Conservation (phyloP, 768 basidiomycete species). For the Kondoa malvinella region DNA sequence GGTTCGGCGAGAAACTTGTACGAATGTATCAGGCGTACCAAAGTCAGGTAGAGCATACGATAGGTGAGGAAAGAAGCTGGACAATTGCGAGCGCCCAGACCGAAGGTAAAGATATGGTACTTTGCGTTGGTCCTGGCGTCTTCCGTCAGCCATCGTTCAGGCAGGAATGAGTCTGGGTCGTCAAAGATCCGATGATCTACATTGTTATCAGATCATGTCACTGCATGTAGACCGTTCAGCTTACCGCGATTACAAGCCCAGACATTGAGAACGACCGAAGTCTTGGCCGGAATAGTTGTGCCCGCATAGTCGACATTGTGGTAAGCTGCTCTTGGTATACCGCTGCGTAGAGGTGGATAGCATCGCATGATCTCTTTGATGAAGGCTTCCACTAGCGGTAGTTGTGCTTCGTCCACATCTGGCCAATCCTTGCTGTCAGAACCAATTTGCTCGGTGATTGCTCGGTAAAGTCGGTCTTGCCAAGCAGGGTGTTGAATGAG, state of each 20-base stretch:
- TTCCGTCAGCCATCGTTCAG: too few relatives aligned
- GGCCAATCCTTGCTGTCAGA: neutral
- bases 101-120: too few relatives aligned
- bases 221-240: too few relatives aligned
- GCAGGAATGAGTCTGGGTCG: too few relatives aligned
- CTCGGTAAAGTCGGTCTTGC: slow-evolving; percentile 5
- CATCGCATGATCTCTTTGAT: slow-evolving; percentile 8
- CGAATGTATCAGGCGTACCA: too few relatives aligned
- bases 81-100: too few relatives aligned
- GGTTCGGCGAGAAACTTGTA: too few relatives aligned
- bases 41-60: too few relatives aligned
- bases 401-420: slow-evolving; percentile 1
- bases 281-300: neutral
- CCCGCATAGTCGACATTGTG: slow-evolving; percentile 2
- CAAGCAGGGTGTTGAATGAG: slow-evolving; percentile 3
- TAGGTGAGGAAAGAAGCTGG: too few relatives aligned
- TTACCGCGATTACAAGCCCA: slow-evolving; percentile 10
- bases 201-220: too few relatives aligned
- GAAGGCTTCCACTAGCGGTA: slow-evolving; percentile 3
- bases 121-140: too few relatives aligned
- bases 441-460: neutral
- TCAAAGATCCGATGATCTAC: too few relatives aligned
- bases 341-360: slow-evolving; percentile 3
- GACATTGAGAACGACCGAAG: slow-evolving; percentile 2
- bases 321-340: slow-evolving; percentile 6